phyloP scores from a whole-genome alignment of 2,329 filamentous ascomycete genomes.

The Trichoderma guizhouense region DNA sequence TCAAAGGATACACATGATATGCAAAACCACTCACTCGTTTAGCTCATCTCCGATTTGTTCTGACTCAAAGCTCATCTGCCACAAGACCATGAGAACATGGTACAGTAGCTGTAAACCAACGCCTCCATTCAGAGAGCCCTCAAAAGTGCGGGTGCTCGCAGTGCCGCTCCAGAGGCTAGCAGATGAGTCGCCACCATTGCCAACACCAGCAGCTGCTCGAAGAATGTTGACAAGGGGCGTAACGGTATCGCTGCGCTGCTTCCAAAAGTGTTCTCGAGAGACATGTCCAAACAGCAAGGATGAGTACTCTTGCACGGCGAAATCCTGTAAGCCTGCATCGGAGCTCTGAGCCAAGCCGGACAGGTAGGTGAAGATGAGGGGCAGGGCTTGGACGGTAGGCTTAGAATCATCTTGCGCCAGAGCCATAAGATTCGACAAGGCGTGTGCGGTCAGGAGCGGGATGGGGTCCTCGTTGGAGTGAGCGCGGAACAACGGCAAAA shows the following conservation, averaged over 20 bases:
- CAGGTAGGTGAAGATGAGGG: conserved; percentile 81
- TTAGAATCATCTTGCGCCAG: conserved; percentile 59
- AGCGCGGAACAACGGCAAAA: conserved; percentile 81
- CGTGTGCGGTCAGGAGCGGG: conserved; percentile 83
- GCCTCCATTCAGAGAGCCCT: conserved; percentile 67
- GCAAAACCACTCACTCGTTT: conserved; percentile 65
- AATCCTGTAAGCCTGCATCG: conserved; percentile 90
- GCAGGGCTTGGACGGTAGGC: conserved; percentile 73
- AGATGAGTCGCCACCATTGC: conserved; percentile 60
- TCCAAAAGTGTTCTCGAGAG: conserved; percentile 83
- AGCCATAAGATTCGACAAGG: conserved; percentile 75
- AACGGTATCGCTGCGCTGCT: conserved; percentile 80
- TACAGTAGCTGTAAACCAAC: conserved; percentile 92
- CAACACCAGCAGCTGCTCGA: conserved; percentile 69
- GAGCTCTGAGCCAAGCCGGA: conserved; percentile 78
- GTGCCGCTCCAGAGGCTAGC: conserved; percentile 61
- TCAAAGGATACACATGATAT: neutral
- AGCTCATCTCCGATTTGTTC: conserved; percentile 69
- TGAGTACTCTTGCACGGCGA: conserved; percentile 90
- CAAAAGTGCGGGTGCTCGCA: conserved; percentile 54
- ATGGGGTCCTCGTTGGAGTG: conserved; percentile 74
- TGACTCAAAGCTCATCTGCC: conserved; percentile 96
- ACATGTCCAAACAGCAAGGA: conserved; percentile 72
- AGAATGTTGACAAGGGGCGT: conserved; percentile 80
- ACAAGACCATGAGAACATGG: conserved; percentile 86